A percentile compares a stretch with the other conserved stretches of the same genome.
phyloP scores from a whole-genome alignment of 177 flowering plant species.

The Vitis hybrid region DNA sequence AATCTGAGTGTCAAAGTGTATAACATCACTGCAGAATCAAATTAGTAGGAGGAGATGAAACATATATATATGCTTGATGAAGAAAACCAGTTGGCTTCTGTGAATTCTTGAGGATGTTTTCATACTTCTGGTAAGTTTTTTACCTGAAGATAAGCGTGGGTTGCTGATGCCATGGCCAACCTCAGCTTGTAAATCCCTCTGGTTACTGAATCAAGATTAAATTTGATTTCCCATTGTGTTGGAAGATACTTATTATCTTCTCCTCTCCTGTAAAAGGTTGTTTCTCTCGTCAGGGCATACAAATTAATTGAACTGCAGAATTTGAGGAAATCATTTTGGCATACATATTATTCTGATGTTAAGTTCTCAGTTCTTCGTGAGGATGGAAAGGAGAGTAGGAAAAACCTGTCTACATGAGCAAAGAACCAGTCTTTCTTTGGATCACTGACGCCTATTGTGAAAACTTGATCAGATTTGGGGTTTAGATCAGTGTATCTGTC shows the following conservation, averaged over 20 bases:
- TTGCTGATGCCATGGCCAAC: slow-evolving; percentile 50
- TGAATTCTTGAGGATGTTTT: not conserved
- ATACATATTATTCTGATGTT: not conserved
- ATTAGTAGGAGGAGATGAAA: no score
- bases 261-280: slow-evolving; percentile 29
- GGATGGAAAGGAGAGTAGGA: not conserved
- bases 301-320: not conserved
- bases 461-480: slow-evolving; percentile 39
- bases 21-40: no score
- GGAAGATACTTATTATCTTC: slow-evolving; percentile 33
- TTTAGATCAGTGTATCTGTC: slow-evolving; percentile 52
- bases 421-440: slow-evolving; percentile 63
- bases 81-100: no score
- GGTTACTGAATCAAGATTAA: slow-evolving; percentile 32
- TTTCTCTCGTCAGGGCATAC: no score
- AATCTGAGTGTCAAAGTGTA: no score
- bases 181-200: slow-evolving; percentile 44
- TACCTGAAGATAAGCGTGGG: slow-evolving; percentile 41
- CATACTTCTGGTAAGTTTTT: not conserved
- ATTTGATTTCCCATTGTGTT: slow-evolving; percentile 47
- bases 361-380: no score
- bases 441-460: slow-evolving; percentile 41
- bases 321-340: not conserved
- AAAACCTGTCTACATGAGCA: slow-evolving; percentile 55
- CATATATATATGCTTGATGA: no score